A percentile compares a stretch with the other conserved stretches of the same genome.
These are phyloP conservation scores for Phytophthora aleatoria DNA, from an alignment of 352 stramenopile species.

Conservation along the genomic window DNA sequence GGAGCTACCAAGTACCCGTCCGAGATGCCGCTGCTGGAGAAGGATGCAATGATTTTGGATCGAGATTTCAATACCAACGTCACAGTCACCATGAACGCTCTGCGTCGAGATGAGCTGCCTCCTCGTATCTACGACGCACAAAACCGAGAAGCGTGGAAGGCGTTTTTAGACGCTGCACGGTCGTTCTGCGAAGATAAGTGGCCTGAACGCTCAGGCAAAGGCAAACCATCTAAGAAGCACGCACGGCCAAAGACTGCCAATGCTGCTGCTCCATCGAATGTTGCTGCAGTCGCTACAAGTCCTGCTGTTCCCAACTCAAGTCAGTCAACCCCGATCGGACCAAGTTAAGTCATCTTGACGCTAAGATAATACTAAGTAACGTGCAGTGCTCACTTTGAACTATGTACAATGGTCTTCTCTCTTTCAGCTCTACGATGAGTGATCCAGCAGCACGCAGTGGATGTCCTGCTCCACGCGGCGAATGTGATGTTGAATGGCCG, in stretches of 20 bases:
- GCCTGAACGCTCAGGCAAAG: constrained; percentile 62
- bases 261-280: background rate
- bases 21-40: constrained; percentile 31
- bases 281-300: background rate
- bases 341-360: background rate
- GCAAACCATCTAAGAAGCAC: constrained; percentile 41
- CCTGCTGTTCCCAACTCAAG: background rate
- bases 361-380: too few species aligned
- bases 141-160: constrained; percentile 42
- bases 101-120: constrained; percentile 36
- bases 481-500: background rate
- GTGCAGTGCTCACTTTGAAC: too few species aligned
- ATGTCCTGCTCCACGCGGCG: background rate
- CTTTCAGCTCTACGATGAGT: background rate
- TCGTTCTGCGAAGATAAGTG: constrained; percentile 69
- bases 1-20: constrained; percentile 24
- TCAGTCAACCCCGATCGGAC: background rate
- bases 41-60: constrained; percentile 25
- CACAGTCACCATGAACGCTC: constrained; percentile 34
- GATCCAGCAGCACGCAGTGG: background rate
- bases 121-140: constrained; percentile 39
- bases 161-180: constrained; percentile 41
- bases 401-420: background rate
- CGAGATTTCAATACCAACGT: constrained; percentile 34
- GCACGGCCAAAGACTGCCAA: constrained; percentile 26